Percentiles rank a stretch among this genome's conserved stretches.
These are phyloP conservation scores for Arthrobotrys entomopaga DNA, from an alignment of 2,329 filamentous ascomycete genomes.

Conservation along the genomic window DNA sequence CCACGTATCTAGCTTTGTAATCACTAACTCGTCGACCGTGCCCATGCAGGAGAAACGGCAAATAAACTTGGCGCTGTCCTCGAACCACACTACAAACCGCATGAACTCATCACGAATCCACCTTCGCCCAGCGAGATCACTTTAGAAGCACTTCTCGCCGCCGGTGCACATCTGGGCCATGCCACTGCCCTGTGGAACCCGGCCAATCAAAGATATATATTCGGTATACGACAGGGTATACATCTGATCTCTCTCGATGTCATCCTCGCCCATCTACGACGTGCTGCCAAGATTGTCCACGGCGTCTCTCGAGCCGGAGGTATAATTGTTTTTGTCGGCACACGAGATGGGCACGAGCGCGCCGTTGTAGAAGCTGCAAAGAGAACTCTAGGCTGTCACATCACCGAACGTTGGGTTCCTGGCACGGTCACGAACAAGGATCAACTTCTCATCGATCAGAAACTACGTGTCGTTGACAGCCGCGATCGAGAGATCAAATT, in stretches of 20 bases:
- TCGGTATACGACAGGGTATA: conserved; percentile 84
- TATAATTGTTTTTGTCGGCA: conserved; percentile 89
- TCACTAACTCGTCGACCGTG: conserved; percentile 11
- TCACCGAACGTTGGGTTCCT: conserved; percentile 93
- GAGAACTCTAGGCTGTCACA: conserved; percentile 80
- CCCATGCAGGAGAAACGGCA: conserved; percentile 51
- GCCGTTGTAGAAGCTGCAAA: conserved; percentile 83
- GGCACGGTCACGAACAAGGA: conserved; percentile 93
- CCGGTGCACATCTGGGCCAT: conserved; percentile 90
- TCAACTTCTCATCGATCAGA: conserved; percentile 79
- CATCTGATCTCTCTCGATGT: conserved; percentile 93
- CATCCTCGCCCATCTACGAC: conserved; percentile 87
- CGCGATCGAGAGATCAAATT: conserved; percentile 70
- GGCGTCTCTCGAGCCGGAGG: conserved; percentile 85
- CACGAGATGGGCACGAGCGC: conserved; percentile 80
- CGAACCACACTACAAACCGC: conserved; percentile 71
- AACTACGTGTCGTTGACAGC: conserved; percentile 79
- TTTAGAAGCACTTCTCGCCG: conserved; percentile 87
- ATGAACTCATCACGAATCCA: conserved; percentile 75
- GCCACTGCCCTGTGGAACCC: conserved; percentile 93
- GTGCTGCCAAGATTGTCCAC: conserved; percentile 90
- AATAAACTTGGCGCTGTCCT: conserved; percentile 58
- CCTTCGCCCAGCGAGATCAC: conserved; percentile 82
- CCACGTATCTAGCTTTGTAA: background rate
- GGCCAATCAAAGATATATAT: conserved; percentile 91